Evolutionary conservation across 2,329 filamentous ascomycete genomes (phyloP), one percentile per base, ranked within the genome.

Genomic region (Cladobotryum mycophilum): DNA sequence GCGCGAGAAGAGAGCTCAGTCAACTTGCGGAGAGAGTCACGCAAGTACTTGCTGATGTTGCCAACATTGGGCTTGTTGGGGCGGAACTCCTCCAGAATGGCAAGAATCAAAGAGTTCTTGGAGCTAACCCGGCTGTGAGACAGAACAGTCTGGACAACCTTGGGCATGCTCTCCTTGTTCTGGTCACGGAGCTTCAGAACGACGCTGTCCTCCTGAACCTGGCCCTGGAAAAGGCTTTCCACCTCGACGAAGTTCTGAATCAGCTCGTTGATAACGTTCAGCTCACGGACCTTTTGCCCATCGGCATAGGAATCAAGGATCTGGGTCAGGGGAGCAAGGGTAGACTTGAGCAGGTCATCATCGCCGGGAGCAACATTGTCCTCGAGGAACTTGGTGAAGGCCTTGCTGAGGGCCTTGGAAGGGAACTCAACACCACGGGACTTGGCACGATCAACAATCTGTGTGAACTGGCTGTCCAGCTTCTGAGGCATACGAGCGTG

Each of bases 401-500:
- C 85, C 76, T 95, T 95, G 56, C 80, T 75, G 41, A 99, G 78
- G 54, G 87, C 81, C 75, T 95, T 95, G 54, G 91, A 88, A 9
- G 93, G 93, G 76, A 99, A 99, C 64, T 99, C 93, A 9, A 80
- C 76, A 53, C 87, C 83, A 43, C 93, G 83, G 50, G 81, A 73
- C 68, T 85, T 88, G 40, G 90, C 83, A 53, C 88, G 85, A 53
- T 97, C 92, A 47, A 97, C 86, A 41, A 95, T 85, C 62, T 93
- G 88, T 12, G 85, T 83, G 58, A 99, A 85, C 57, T 82, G 84
- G 18, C 82, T 70, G 60, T 96, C 91, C 30, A 99, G 83, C 73
- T 92, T 96, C 66, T 92, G 86, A 0, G 93, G 93, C 88, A 97
- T 99, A 61, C 93, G 88, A 6, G 91, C 88, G 70, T 97, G 92